These are phyloP conservation scores for Primulina tabacum DNA, from an alignment of 257 asterid species.

Conservation along the genomic window DNA sequence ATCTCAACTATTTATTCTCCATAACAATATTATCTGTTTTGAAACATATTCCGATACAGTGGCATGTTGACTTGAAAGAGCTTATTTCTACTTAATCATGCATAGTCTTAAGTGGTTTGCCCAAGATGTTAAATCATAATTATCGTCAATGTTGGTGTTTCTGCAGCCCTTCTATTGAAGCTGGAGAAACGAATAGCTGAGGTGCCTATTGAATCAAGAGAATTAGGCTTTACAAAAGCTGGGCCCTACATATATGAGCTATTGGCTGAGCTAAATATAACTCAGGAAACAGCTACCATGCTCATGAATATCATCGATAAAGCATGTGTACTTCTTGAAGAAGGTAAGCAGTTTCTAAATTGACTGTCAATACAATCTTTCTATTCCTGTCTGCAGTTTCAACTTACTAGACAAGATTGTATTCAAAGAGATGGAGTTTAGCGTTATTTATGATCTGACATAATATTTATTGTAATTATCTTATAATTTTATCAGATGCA, in stretches of 20 bases:
- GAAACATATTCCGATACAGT: constrained; percentile 11
- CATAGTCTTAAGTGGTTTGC: constrained; percentile 4
- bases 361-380: constrained; percentile 22
- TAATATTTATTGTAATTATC: background rate
- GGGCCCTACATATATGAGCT: constrained; percentile 94
- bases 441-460: constrained; percentile 5
- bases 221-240: constrained; percentile 82
- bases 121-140: constrained; percentile 22
- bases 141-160: constrained; percentile 32
- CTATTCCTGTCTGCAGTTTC: constrained; percentile 18
- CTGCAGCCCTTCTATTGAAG: constrained; percentile 90
- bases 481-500: constrained; percentile 46
- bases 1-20: constrained; percentile 17
- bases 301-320: constrained; percentile 75
- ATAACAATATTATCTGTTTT: constrained; percentile 18
- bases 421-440: background rate
- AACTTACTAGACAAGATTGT: constrained; percentile 13
- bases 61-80: background rate
- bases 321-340: constrained; percentile 80
- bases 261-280: constrained; percentile 76
- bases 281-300: constrained; percentile 61
- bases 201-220: constrained; percentile 81
- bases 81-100: background rate
- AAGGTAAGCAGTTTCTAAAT: constrained; percentile 55
- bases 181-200: constrained; percentile 86